These are phyloP conservation scores for Austroboletus niveus DNA, from an alignment of 1,284 basidiomycete species.

Conservation along the genomic window DNA sequence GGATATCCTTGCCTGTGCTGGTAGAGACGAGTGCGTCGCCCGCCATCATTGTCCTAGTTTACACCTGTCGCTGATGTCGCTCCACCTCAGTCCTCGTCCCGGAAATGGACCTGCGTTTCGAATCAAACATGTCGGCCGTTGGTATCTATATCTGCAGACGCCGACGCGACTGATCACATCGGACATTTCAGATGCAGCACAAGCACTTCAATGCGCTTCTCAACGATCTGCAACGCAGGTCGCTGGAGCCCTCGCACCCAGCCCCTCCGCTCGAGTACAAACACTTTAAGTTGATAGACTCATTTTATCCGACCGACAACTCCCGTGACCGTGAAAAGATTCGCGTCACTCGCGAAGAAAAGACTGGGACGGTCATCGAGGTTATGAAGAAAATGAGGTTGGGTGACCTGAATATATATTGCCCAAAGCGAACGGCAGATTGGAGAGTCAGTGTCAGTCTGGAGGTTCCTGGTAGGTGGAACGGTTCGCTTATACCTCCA, in stretches of 20 bases:
- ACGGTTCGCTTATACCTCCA: constrained; percentile 17
- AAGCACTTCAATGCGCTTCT: constrained; percentile 82
- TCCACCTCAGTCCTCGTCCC: constrained; percentile 48
- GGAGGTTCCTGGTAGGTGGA: constrained; percentile 68
- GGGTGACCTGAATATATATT: constrained; percentile 85
- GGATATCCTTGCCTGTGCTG: constrained; percentile 72
- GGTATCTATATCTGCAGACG: constrained; percentile 34
- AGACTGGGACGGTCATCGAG: constrained; percentile 62
- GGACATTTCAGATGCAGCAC: constrained; percentile 68
- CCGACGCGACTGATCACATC: constrained; percentile 6
- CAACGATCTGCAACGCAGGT: constrained; percentile 68
- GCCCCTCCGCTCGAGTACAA: constrained; percentile 69
- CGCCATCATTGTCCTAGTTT: background rate
- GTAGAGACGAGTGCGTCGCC: constrained; percentile 81
- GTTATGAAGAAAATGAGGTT: constrained; percentile 80
- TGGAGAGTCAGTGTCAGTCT: constrained; percentile 91
- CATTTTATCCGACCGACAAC: constrained; percentile 66
- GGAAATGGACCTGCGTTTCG: constrained; percentile 70
- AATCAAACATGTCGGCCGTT: constrained; percentile 89
- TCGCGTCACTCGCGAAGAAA: constrained; percentile 84
- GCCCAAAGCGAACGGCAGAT: constrained; percentile 81
- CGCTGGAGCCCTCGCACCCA: constrained; percentile 43
- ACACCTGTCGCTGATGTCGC: constrained; percentile 4
- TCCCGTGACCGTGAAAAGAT: constrained; percentile 60
- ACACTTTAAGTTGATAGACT: constrained; percentile 81